phyloP scores from a whole-genome alignment of 208 protist species.

The Trypanosoma cruzi region DNA sequence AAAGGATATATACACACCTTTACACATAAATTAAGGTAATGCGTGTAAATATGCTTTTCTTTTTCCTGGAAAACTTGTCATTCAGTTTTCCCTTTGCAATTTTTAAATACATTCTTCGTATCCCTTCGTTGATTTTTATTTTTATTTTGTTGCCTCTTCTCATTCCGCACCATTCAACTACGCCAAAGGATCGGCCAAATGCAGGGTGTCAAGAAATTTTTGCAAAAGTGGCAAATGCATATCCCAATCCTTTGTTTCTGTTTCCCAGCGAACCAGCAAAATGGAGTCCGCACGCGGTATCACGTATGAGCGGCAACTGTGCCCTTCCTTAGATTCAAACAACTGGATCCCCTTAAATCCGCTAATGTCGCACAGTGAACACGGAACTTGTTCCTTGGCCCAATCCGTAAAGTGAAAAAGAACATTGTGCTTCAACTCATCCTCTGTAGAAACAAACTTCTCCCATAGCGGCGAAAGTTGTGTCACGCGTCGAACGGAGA shows the following conservation, averaged over 20 bases:
- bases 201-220: conserved; percentile 56
- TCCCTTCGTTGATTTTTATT: not conserved
- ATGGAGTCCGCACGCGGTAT: conserved; percentile 37
- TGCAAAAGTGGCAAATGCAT: conserved; percentile 42
- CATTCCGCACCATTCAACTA: not conserved
- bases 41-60: no score
- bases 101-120: conserved; percentile 12
- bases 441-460: conserved; percentile 34
- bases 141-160: not conserved
- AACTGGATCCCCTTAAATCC: conserved; percentile 51
- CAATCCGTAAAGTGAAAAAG: conserved; percentile 64
- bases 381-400: conserved; percentile 31
- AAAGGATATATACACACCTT: no score
- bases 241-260: conserved; percentile 41
- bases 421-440: conserved; percentile 63
- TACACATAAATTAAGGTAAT: not conserved
- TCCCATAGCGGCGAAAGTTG: conserved; percentile 54
- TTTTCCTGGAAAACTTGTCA: no score
- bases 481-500: conserved; percentile 36
- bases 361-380: conserved; percentile 40
- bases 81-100: conserved; percentile 1
- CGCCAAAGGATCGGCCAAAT: conserved; percentile 14
- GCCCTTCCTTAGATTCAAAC: conserved; percentile 42
- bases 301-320: conserved; percentile 61
- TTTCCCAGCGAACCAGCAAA: conserved; percentile 58